Evolutionary conservation across 768 basidiomycete species (phyloP).

Genomic region (Ramaria sp.): DNA sequence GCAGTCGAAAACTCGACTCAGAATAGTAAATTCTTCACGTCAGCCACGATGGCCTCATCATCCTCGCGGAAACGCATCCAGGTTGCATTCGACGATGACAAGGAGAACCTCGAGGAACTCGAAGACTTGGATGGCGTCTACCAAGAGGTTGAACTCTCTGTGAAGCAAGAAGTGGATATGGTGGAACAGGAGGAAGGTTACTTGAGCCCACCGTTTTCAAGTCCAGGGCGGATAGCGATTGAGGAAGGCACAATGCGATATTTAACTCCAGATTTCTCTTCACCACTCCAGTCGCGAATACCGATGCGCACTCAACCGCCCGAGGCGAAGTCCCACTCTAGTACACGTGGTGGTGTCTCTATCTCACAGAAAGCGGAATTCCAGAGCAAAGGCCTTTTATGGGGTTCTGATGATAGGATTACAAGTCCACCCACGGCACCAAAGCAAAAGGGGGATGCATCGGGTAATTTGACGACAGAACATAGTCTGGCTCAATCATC

Average conservation of each 20-base stretch:
- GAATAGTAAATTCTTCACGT: slow-evolving; percentile 7
- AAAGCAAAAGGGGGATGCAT: background rate
- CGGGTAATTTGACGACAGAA: background rate
- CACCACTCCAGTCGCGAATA: background rate
- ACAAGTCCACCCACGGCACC: slow-evolving; percentile 5
- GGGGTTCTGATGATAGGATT: slow-evolving; percentile 1
- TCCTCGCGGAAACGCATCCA: background rate
- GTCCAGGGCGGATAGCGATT: background rate
- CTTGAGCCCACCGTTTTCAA: slow-evolving; percentile 1
- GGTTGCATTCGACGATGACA: slow-evolving; percentile 1
- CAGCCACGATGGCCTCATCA: background rate
- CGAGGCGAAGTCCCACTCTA: background rate
- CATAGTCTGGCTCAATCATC: background rate
- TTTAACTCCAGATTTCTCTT: background rate
- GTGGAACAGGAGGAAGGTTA: slow-evolving; percentile 2
- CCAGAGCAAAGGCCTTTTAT: background rate
- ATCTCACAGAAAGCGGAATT: background rate
- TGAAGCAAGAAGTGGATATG: background rate
- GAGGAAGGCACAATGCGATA: background rate
- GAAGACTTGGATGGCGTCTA: background rate
- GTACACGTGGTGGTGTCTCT: background rate
- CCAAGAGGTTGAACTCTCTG: background rate
- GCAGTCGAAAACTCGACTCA: background rate
- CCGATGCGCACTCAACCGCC: background rate
- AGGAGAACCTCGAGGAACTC: slow-evolving; percentile 4